Conservation (phyloP, 192 early-diverging fungal genomes). For the Rhizophagus prolifer region DNA sequence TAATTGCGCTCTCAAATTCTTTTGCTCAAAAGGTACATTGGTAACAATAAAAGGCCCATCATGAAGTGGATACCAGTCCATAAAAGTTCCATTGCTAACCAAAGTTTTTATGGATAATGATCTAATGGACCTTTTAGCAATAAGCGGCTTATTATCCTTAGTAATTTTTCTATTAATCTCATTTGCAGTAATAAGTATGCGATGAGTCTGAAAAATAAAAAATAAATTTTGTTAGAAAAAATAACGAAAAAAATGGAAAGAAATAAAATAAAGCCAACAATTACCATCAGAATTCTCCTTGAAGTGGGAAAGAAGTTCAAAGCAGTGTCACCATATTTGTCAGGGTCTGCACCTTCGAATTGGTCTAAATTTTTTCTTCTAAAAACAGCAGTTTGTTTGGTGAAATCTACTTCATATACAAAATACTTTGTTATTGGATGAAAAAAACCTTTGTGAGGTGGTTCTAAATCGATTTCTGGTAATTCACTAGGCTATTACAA, state of each 20-base stretch:
- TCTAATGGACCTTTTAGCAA: slow-evolving; percentile 29
- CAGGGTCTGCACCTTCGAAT: slow-evolving; percentile 37
- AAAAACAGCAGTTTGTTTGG: slow-evolving; percentile 38
- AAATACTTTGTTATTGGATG: slow-evolving; percentile 20
- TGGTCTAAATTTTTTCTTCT: slow-evolving; percentile 35
- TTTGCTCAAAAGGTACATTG: slow-evolving; percentile 24
- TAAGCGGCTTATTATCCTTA: slow-evolving; percentile 13
- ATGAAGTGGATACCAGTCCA: slow-evolving; percentile 54
- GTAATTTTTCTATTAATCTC: slow-evolving; percentile 29
- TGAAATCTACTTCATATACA: slow-evolving; percentile 28
- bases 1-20: slow-evolving; percentile 45
- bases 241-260: not conserved
- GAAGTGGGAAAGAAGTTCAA: slow-evolving; percentile 35
- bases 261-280: not conserved
- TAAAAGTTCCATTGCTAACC: slow-evolving; percentile 42
- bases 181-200: slow-evolving; percentile 21
- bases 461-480: not conserved
- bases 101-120: slow-evolving; percentile 46
- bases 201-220: not conserved
- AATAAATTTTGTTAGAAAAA: not conserved
- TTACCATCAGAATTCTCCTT: slow-evolving; percentile 37
- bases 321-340: slow-evolving; percentile 38
- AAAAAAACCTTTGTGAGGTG: not conserved
- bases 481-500: not conserved
- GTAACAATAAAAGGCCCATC: slow-evolving; percentile 47